Evolutionary conservation across 805 yeast species (phyloP).

Genomic region (Citeromyces nyonsensis): DNA sequence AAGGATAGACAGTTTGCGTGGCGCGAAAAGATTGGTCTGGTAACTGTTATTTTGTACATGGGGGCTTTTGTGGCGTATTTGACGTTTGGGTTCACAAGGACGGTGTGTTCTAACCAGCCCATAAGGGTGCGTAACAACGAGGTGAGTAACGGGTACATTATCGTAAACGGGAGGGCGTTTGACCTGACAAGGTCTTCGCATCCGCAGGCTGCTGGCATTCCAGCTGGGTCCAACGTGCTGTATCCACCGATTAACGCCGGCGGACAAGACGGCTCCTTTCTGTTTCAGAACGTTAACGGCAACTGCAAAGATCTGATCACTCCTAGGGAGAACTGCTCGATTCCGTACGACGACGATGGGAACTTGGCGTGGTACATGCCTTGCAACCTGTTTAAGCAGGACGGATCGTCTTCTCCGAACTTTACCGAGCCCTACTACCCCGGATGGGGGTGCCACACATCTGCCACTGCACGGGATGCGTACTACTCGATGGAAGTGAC

Average conservation of each 20-base stretch:
- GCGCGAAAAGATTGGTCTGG: slow-evolving; percentile 87
- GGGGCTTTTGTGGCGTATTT: slow-evolving; percentile 75
- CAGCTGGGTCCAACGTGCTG: slow-evolving; percentile 52
- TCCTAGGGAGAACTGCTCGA: slow-evolving; percentile 53
- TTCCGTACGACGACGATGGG: slow-evolving; percentile 43
- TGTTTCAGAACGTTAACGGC: slow-evolving; percentile 87
- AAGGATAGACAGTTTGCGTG: slow-evolving; percentile 86
- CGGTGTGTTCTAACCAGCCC: slow-evolving; percentile 46
- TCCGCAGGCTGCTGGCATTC: slow-evolving; percentile 72
- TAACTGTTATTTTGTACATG: slow-evolving; percentile 55
- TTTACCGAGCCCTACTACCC: slow-evolving; percentile 46
- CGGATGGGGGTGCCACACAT: slow-evolving; percentile 91
- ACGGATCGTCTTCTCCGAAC: slow-evolving; percentile 60
- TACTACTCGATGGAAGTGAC: slow-evolving; percentile 41
- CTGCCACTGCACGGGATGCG: slow-evolving; percentile 47
- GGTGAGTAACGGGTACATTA: slow-evolving; percentile 43
- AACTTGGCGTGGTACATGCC: slow-evolving; percentile 94
- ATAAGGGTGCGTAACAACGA: slow-evolving; percentile 43
- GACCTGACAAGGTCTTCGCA: slow-evolving; percentile 55
- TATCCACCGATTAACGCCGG: slow-evolving; percentile 85
- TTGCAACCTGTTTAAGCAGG: slow-evolving; percentile 53
- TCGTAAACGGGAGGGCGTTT: slow-evolving; percentile 74
- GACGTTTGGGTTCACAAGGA: slow-evolving; percentile 79
- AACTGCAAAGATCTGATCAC: slow-evolving; percentile 68
- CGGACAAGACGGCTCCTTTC: slow-evolving; percentile 69